Base-by-base conservation (phyloP, 805 yeast species). In the Metschnikowia borealis region DNA sequence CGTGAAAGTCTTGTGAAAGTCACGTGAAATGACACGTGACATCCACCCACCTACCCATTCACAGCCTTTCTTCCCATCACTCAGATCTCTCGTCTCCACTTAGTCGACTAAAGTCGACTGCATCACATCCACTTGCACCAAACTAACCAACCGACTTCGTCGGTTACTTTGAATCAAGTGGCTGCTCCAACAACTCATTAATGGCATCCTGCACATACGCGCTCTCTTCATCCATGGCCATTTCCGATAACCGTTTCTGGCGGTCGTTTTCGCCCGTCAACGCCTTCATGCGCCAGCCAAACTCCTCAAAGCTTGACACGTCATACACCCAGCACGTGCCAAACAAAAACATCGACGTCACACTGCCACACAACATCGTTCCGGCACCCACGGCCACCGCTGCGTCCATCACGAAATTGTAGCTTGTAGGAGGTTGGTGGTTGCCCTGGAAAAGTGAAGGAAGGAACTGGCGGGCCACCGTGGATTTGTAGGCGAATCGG, bases 381-480 rank as follows among this genome's bases (percentile, higher is more conserved):
- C 96, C 95, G 38, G 87, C 84, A 0, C 85, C 81, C 2, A 91
- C 89, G 0, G 97, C 97, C 38, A 83, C 82, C 33, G 89, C 80
- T 1, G 96, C 96, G 64, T 90, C 96, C 48, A 82, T 80, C 54
- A 87, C 82, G 63, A 87, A 83, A 31, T 87, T 84, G 61, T 84
- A 86, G 38, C 74, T 62, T n/a, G 82, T 75, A 5, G 96, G 96
- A 2, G 95, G 95, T 50, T 81, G 78, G 60, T 89, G 92, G 67
- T 90, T 90, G 11, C 91, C 89, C 59, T 88, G 90, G 67, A 87
- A 91, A 59, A 83, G 74, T 39, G 77, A 78, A 6, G 97, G 97
- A 5, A 82, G 71, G 67, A 81, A 89, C 66, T 85, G 83, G 58
- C 96, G 76, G 21, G 84, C 70, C 36, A 82, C 72, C 3, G 92